Conservation (phyloP, 2,329 filamentous ascomycete genomes). For the Hypomyces rosellus region DNA sequence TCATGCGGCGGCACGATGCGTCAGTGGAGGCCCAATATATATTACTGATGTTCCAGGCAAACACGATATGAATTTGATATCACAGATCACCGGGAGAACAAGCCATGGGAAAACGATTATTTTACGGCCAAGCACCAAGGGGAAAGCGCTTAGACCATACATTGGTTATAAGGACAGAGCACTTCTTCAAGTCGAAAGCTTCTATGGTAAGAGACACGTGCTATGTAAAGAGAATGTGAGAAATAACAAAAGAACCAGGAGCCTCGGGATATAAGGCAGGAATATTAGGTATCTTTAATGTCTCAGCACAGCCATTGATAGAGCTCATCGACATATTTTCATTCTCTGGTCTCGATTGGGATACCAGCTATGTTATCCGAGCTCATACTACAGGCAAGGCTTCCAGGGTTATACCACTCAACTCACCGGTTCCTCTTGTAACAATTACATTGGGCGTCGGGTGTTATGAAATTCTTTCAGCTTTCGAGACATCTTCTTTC, state of each 20-base stretch:
- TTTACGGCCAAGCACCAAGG: conserved; percentile 69
- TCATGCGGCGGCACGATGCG: conserved; percentile 82
- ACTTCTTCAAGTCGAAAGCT: conserved; percentile 72
- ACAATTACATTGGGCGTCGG: conserved; percentile 55
- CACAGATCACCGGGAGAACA: conserved; percentile 73
- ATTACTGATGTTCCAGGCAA: conserved; percentile 85
- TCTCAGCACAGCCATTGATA: conserved; percentile 53
- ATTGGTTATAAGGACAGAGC: conserved; percentile 65
- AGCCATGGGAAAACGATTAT: conserved; percentile 69
- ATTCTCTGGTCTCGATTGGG: conserved; percentile 63
- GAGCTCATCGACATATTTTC: conserved; percentile 64
- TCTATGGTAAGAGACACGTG: conserved; percentile 51
- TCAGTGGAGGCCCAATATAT: conserved; percentile 88
- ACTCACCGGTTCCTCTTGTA: conserved; percentile 45
- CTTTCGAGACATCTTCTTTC: conserved; percentile 60
- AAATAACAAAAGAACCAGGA: conserved; percentile 24
- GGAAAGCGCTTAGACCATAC: conserved; percentile 68
- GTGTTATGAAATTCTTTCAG: conserved; percentile 77
- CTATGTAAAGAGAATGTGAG: too few species aligned
- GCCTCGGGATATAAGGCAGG: conserved; percentile 59
- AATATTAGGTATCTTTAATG: conserved; percentile 81
- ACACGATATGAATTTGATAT: conserved; percentile 69
- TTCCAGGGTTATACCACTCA: conserved; percentile 42
- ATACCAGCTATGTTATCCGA: conserved; percentile 62
- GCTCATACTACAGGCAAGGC: conserved; percentile 63